Base-by-base conservation (phyloP, 2,329 filamentous ascomycete genomes). In the Paraconiothyrium sp. region DNA sequence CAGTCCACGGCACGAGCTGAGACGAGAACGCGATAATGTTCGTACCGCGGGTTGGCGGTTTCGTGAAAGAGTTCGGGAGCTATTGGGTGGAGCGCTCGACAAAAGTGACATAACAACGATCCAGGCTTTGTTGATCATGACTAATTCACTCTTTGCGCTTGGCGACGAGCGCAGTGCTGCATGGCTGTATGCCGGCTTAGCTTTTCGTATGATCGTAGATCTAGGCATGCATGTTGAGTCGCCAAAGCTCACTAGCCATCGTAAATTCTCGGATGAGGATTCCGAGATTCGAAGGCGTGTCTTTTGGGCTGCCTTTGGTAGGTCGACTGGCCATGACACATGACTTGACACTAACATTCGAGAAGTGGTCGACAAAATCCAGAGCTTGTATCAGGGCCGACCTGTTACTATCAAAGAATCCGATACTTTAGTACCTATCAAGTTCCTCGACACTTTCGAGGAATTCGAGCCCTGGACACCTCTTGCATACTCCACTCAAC, bases 161-260 rank as follows among this genome's bases (percentile, higher is more conserved):
- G 79, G 82, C n/a, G 82, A 83, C 54, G 81, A 86, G 64, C 75
- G 81, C 34, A 85, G 83, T 60, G 80, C 81, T 6, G 83, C 85
- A 1, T 89, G 86, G 86, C 66, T 88, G 4, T 88, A 88, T 61
- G 81, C 84, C 55, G 86, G 86, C 1, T 80, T 85, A 63, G 85
- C 86, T 0, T 85, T 87, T 60, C 80, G 84, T 10, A 83, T 88
- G 75, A 76, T 88, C 30, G 81, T 84, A 54, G 86, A 88, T 66
- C 70, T 88, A 5, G 82, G 84, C 0, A 82, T 88, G 64, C 84
- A 86, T 64, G 78, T 84, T 20, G 79, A 81, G 27, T 22, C 52
- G 27, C 52, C 52, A 16, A 55, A 55, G 27, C 52, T 55, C 16
- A 55, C 52, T 2, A 55, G 52, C 27, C 39, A 55, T 39, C 69